phyloP scores from a whole-genome alignment of 345 rosid genomes.

The Brassica carinata region DNA sequence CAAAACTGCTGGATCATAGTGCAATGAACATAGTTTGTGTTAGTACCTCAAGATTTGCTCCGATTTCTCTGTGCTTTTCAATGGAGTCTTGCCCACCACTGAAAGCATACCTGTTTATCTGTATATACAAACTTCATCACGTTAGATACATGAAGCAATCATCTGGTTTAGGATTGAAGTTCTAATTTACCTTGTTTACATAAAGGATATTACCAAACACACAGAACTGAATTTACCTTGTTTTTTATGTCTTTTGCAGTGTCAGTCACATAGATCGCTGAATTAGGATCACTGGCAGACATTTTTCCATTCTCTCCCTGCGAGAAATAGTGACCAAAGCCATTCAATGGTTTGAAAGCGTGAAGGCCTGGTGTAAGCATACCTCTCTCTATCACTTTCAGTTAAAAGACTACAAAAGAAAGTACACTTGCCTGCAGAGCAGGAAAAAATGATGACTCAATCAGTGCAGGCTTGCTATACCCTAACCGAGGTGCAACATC shows the following conservation, averaged over 20 bases:
- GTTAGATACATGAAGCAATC: background rate
- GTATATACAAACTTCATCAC: slow-evolving; percentile 21
- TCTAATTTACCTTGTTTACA: background rate
- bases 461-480: slow-evolving; percentile 89
- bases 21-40: background rate
- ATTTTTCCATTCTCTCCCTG: slow-evolving; percentile 97
- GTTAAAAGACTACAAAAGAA: background rate
- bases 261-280: slow-evolving; percentile 94
- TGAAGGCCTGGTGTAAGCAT: background rate
- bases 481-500: slow-evolving; percentile 96
- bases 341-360: slow-evolving; percentile 2
- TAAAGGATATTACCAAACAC: background rate
- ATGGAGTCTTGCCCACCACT: slow-evolving; percentile 87
- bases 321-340: slow-evolving; percentile 8
- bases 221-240: slow-evolving; percentile 53
- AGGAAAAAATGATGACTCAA: slow-evolving; percentile 82
- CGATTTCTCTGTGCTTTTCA: slow-evolving; percentile 69
- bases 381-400: slow-evolving; percentile 4
- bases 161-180: background rate
- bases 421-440: slow-evolving; percentile 68
- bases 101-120: slow-evolving; percentile 82
- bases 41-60: slow-evolving; percentile 90
- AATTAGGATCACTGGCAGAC: slow-evolving; percentile 98
- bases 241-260: slow-evolving; percentile 70
- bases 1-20: background rate